Evolutionary conservation across 1,139 yeast species (phyloP), one percentile per base, ranked within the genome.

Genomic region (Kodamaea alishanica): DNA sequence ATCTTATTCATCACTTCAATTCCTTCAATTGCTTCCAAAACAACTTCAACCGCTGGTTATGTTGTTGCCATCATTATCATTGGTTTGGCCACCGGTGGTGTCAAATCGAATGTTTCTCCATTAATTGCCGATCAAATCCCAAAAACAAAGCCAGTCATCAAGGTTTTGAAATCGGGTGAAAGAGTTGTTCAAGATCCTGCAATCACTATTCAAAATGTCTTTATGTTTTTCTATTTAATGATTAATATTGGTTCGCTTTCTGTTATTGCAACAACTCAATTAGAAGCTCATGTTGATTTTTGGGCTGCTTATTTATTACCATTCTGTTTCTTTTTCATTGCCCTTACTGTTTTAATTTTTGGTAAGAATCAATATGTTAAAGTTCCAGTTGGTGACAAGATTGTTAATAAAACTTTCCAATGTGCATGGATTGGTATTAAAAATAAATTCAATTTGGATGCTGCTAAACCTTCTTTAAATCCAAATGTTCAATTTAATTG

Each of bases 1-100:
- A 67, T 86, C 43, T 70, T 86, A 45, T 81, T 85, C 56, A 67
- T 81, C 45, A 84, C 95, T 34, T 81, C 92, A 8, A 63, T 86
- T 43, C 92, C 94, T 25, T 57, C 73, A 15, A 75, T 83, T 43
- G 72, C 84, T 30, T 58, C 62, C 24, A 62, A 65, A 37, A 70
- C 63, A 58, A 52, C 76, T 62, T 60, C 70, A 53, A 51, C 65
- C 63, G 65, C 83, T 67, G 76, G 75, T 24, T 61, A 79, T 78
- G 48, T 76, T 70, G 71, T 76, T 35, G 73, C 85, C 34, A 80
- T 86, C 61, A 66, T 85, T 44, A 60, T 81, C 40, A 77, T 85
- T 55, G 92, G 94, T 53, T 50, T 84, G 33, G 94, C 88, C 41
- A 81, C 94, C 28, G 94, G 95, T 55, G 82, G 89, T 57, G 85